Base-by-base conservation (phyloP, 2,329 filamentous ascomycete species). In the Arachnopeziza araneosa region DNA sequence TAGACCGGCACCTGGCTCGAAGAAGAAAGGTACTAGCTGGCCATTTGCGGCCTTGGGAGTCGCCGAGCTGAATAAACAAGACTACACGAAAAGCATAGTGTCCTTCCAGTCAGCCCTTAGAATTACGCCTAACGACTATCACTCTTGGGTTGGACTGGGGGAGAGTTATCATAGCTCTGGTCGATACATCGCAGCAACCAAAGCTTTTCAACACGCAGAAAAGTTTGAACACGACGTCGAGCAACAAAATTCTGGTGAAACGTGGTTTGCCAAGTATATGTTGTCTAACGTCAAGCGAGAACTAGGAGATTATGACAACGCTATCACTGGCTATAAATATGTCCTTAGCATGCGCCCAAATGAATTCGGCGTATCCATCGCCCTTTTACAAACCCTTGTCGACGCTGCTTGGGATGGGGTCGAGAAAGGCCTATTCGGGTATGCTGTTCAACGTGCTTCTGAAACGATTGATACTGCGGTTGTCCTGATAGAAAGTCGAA, bases 201-300 rank as follows among this genome's bases (percentile, higher is more conserved):
- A 95, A 70, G 92, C 95, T 0, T 95, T 98, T 66, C 79, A 90
- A 36, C 89, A 96, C 70, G 95, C 93, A 0, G 87, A 93, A 70
- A 83, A 83, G 57, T 80, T 96, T 4, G 90, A 93, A 63, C 79
- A 83, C 26, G 79, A 80, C 1, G 73, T 82, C 0, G 73, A 79
- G n/a, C 70, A 80, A 70, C 74, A 82, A 52, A 79, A 84, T 36
- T 71, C 78, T 22, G 85, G 83, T 0, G 89, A 96, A 66, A 89
- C 84, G 10, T 99, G 95, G 95, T 99, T 97, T 72, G 93, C 93
- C 8, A 91, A 91, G 71, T 97, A 97, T 74, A 96, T 99, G 88
- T 83, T 98, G 62, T 93, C 91, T 50, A 98, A 99, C 69, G 90
- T 99, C 58, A 91, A 92, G 73, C 86, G 93, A 57, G 93, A 98